A percentile compares a stretch with the other conserved stretches of the same genome.
These are phyloP conservation scores for Geotrichum cucujoidarum DNA, from an alignment of 1,139 yeast species.

Conservation along the genomic window DNA sequence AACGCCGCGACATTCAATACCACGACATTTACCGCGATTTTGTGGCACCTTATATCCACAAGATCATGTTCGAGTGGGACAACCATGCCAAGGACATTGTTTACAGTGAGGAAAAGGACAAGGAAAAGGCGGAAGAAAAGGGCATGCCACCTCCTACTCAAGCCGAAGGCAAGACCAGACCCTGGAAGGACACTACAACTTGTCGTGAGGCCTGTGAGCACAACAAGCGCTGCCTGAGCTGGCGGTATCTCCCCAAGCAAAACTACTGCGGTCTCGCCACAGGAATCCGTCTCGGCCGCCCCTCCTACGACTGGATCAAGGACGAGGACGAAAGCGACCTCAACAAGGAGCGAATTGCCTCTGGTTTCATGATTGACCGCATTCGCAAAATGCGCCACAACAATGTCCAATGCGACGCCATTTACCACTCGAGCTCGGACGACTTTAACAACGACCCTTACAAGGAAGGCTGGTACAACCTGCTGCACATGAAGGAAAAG, in stretches of 20 bases:
- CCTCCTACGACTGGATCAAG: constrained; percentile 18
- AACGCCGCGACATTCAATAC: constrained; percentile 20
- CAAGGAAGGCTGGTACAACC: constrained; percentile 12
- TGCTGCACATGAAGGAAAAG: neutral
- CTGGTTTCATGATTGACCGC: constrained; percentile 29
- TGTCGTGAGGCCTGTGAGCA: constrained; percentile 22
- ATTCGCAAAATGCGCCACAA: constrained; percentile 25
- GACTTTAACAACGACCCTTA: neutral
- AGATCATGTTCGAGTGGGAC: constrained; percentile 23
- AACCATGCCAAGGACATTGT: constrained; percentile 22
- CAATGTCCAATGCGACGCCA: constrained; percentile 21
- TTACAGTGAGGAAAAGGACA: constrained; percentile 19
- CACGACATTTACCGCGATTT: constrained; percentile 28
- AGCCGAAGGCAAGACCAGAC: constrained; percentile 11
- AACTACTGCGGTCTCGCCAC: constrained; percentile 10
- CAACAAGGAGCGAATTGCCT: constrained; percentile 11
- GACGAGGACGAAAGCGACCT: constrained; percentile 14
- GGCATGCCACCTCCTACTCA: constrained; percentile 6
- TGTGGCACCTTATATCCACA: constrained; percentile 25
- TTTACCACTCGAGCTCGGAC: constrained; percentile 3
- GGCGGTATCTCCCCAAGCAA: constrained; percentile 21
- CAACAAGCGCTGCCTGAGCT: constrained; percentile 21
- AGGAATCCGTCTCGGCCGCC: constrained; percentile 10
- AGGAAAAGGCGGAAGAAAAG: constrained; percentile 11
- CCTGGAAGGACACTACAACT: constrained; percentile 10